Conservation (phyloP, 2,329 filamentous ascomycete genomes). For the Stylonectria norvegica region DNA sequence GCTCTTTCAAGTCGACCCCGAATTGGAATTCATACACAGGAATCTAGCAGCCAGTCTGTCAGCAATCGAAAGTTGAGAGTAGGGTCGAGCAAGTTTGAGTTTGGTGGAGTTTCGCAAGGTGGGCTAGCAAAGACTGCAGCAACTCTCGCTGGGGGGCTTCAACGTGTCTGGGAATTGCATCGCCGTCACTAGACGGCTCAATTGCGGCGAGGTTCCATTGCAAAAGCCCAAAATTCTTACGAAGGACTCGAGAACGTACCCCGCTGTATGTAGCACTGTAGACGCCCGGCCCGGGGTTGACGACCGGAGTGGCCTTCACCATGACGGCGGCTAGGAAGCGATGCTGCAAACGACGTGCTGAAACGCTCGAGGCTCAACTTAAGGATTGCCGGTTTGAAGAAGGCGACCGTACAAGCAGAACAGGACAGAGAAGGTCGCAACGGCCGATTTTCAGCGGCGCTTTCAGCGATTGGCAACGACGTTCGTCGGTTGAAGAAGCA, state of each 20-base stretch:
- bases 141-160: too few relatives aligned
- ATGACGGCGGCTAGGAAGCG: constrained; percentile 35
- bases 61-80: constrained; percentile 4
- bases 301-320: constrained; percentile 42
- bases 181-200: too few relatives aligned
- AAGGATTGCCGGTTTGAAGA: too few relatives aligned
- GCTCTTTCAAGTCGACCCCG: constrained; percentile 69
- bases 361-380: not conserved
- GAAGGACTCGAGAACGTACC: constrained; percentile 43
- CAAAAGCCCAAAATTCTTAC: constrained; percentile 2
- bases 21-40: constrained; percentile 94
- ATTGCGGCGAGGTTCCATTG: not conserved
- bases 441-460: not conserved
- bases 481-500: constrained; percentile 25
- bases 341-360: constrained; percentile 18
- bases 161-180: too few relatives aligned
- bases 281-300: constrained; percentile 45
- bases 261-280: constrained; percentile 69
- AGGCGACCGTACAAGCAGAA: too few relatives aligned
- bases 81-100: not conserved
- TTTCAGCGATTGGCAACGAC: constrained; percentile 14
- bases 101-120: not conserved
- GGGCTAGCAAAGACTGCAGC: too few relatives aligned
- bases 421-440: not conserved
- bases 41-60: constrained; percentile 54